Conservation (phyloP, 257 asterid species). For the Verbascum thapsus region DNA sequence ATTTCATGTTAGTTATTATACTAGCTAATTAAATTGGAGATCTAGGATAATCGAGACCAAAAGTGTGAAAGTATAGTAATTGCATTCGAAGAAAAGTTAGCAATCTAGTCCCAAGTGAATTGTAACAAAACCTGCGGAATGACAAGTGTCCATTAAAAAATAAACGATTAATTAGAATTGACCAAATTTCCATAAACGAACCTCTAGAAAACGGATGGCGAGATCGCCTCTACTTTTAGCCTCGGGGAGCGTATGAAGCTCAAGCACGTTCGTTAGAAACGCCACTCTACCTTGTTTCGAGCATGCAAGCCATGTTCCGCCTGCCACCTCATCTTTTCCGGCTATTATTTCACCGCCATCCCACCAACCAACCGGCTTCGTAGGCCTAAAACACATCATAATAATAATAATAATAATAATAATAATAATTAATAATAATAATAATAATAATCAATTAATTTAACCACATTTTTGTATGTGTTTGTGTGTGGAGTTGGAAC, state of each 20-base stretch:
- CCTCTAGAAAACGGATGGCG: conserved; percentile 61
- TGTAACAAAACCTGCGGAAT: too few species aligned
- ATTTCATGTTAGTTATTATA: too few species aligned
- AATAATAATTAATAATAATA: too few species aligned
- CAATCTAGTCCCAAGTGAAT: too few species aligned
- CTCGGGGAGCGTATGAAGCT: conserved; percentile 47
- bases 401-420: too few species aligned
- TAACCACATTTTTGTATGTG: background rate
- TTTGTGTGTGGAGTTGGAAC: background rate
- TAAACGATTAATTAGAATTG: too few species aligned
- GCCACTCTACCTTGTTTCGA: conserved; percentile 62
- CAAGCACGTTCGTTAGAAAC: conserved; percentile 70
- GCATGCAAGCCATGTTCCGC: conserved; percentile 82
- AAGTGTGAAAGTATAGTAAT: too few species aligned
- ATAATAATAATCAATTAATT: too few species aligned
- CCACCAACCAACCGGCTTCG: conserved; percentile 76
- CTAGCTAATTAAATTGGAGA: too few species aligned
- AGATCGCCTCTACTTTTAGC: conserved; percentile 75
- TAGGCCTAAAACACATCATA: conserved; percentile 52
- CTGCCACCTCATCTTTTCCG: conserved; percentile 69
- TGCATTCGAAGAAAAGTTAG: too few species aligned
- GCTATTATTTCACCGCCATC: conserved; percentile 62
- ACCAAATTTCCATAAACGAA: conserved; percentile 13
- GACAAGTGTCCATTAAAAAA: too few species aligned
- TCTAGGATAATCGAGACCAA: too few species aligned